Conservation (phyloP, 2,329 filamentous ascomycete genomes). For the Cordyceps cateniannulata region DNA sequence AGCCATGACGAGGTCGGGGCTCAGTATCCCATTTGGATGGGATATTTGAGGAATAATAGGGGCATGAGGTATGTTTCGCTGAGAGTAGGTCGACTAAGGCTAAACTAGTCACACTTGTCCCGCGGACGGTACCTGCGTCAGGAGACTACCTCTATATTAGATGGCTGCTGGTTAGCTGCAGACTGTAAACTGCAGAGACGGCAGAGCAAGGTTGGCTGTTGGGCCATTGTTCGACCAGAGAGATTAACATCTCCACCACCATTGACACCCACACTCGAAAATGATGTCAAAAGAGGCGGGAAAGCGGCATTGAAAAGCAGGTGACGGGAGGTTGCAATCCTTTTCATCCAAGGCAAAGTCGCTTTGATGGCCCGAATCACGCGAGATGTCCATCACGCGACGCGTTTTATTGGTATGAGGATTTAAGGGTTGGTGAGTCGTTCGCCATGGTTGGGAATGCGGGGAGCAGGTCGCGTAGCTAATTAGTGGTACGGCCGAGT, state of each 20-base stretch:
- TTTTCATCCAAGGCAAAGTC: neutral
- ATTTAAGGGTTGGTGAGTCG: neutral
- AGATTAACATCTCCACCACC: constrained; percentile 5
- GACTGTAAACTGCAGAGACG: neutral
- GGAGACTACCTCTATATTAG: neutral
- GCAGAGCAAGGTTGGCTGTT: neutral
- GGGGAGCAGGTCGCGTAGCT: neutral
- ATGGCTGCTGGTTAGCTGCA: neutral
- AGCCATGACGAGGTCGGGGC: neutral
- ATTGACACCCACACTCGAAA: neutral
- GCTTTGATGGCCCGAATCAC: neutral
- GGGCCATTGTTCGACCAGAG: neutral
- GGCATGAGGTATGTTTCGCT: neutral
- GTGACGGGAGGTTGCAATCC: neutral
- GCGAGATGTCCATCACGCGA: constrained; percentile 7
- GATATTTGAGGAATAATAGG: neutral
- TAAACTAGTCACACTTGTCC: neutral
- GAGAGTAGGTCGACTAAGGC: neutral
- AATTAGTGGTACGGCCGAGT: neutral
- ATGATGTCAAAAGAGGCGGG: neutral
- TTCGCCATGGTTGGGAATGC: neutral
- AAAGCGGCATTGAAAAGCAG: constrained; percentile 3
- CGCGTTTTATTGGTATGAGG: neutral
- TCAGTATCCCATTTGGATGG: neutral
- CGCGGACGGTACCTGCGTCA: constrained; percentile 3